Evolutionary conservation across 2,329 filamentous ascomycete species (phyloP), one percentile per base, ranked within the genome.

Genomic region (Thielaviopsis euricoi): DNA sequence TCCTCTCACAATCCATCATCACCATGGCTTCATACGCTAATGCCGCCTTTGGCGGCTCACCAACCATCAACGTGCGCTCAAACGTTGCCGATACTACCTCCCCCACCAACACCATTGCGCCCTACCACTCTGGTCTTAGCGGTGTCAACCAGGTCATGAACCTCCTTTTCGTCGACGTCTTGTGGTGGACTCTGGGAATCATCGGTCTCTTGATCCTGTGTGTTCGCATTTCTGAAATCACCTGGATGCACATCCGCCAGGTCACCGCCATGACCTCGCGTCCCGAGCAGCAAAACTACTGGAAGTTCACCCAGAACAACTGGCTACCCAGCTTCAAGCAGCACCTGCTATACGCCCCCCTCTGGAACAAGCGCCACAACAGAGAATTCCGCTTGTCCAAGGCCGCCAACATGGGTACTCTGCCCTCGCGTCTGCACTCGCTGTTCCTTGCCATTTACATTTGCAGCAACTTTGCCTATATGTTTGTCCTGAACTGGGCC

Each of bases 321-420:
- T 81, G 78, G 77, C 80, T 81, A 74, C 81, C 81, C 13, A 70
- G 70, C 60, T 63, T 85, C 63, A 85, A 85, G 72, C 81, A 77
- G 67, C 70, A 83, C 62, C 64, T 86, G 59, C 68, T 69, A 53
- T 73, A 85, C 63, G 81, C 83, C 1, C 83, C 83, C 1, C 69
- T 86, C 22, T 78, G 77, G 71, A 78, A 72, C 19, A 85, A 85
- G 65, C 78, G 82, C 52, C 83, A 86, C 69, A 85, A 85, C 70
- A 74, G 80, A 64, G 82, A 86, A 67, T 76, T 86, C 64, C 75
- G 75, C 64, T 69, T 85, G 56, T 83, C 80, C 54, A 72, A 74
- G 15, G 81, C 80, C 60, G 64, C 81, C 61, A 81, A 80, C 66
- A 71, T 79, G 58, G 76, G 83, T 62, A 84, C 82, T 0, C 70